Base-by-base conservation (phyloP, 208 protist genomes). In the Porcisia hertigi region DNA sequence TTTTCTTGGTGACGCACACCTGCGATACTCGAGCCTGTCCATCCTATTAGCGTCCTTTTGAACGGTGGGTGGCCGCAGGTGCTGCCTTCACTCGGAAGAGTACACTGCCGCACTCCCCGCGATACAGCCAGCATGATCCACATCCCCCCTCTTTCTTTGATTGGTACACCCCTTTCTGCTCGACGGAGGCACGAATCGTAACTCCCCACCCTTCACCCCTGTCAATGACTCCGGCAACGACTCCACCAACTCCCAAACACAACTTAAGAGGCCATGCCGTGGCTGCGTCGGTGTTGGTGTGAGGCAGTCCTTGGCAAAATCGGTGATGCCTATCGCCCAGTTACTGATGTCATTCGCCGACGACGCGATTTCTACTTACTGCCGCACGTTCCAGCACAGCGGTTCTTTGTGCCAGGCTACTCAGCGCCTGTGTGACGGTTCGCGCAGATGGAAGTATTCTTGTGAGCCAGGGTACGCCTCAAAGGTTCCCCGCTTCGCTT, bases 231-330 rank as follows among this genome's bases (percentile, higher is more conserved):
- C 59, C 53, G 36, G 77, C 52, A 23, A 25, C 45, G 55, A 43
- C 59, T 58, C 43, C 62, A 57, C n/a, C 18, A 20, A 63, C 7
- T 47, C 59, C 34, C 57, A 23, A 8, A 16, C 12, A 43, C 73
- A 49, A 41, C 45, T 2, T 52, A 52, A 62, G n/a, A 30, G 66
- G 23, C n/a, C 30, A 71, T 1, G 84, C 81, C 0, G 75, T 63
- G 2, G 75, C 80, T 14, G 76, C 80, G 3, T 59, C 81, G 25
- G 72, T 74, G n/a, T 86, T 70, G 81, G 70, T 73, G 58, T 54
- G 53, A 3, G 77, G 73, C 45, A 73, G 77, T 52, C 53, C 30
- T 30, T 30, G 25, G 23, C 41, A 66, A 23, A 67, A 34, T 36
- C 45, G 25, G 39, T 36, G 34, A 30, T 23, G n/a, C 39, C 39